phyloP scores from a whole-genome alignment of 163 green algal species.

The Scenedesmus sp. region DNA sequence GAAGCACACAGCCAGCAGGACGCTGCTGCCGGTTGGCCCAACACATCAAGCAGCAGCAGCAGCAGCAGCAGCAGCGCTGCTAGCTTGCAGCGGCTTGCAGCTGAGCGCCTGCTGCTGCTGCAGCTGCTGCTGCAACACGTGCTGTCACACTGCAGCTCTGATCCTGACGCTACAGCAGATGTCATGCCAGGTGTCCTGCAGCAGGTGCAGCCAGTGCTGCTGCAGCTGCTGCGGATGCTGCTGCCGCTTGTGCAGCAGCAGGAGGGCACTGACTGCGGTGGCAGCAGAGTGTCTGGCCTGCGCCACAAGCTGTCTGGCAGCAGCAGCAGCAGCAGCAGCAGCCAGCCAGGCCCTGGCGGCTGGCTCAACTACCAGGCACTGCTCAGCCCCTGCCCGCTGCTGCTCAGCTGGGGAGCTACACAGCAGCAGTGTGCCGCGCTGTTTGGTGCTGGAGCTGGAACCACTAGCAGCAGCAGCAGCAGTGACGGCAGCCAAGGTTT shows the following conservation, averaged over 20 bases:
- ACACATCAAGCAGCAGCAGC: background rate
- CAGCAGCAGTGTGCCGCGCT: slow-evolving; percentile 19
- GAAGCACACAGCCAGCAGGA: background rate
- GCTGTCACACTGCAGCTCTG: background rate
- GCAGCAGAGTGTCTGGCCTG: background rate
- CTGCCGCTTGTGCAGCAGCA: slow-evolving; percentile 40
- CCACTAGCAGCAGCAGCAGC: slow-evolving; percentile 15
- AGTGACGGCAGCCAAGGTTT: background rate
- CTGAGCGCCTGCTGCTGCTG: slow-evolving; percentile 16
- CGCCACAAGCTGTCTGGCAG: background rate
- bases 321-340: background rate
- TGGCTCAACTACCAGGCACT: slow-evolving; percentile 31
- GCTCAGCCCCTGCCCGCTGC: background rate
- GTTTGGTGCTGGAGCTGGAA: background rate
- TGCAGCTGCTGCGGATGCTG: slow-evolving; percentile 4
- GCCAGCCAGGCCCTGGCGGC: background rate
- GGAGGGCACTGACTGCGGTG: slow-evolving; percentile 15
- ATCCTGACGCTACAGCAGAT: background rate
- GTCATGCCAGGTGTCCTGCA: background rate
- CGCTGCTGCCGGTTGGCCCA: background rate
- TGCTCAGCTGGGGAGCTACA: background rate
- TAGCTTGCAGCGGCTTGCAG: background rate
- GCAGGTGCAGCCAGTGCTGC: slow-evolving; percentile 11
- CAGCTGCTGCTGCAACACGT: background rate
- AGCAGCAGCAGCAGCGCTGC: background rate